Evolutionary conservation across 768 basidiomycete species (phyloP), one percentile per base, ranked within the genome.

Genomic region (Crassisporium funariophilum): DNA sequence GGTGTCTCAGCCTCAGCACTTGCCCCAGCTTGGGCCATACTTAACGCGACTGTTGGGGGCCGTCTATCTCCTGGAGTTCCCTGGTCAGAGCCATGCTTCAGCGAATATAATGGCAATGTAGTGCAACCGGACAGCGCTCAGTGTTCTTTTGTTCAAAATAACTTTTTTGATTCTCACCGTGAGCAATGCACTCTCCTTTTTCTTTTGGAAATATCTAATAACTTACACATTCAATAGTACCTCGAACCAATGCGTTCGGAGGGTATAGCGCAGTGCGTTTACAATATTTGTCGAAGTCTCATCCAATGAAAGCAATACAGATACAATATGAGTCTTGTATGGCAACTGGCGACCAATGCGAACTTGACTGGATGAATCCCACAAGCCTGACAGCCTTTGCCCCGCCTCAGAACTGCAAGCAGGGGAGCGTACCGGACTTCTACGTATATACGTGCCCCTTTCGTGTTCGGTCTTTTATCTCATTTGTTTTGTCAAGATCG

Each of bases 281-380:
- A 36, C 22, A 4, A 4, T 22, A 17, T 15, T 7, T 20, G 12
- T 36, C 33, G 4, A 17, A 19, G n/a, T 7, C 12, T 8, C 19
- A 7, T 3, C 4, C 5, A 10, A 19, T 38, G 16, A 35, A 34
- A 7, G 11, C 2, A 31, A 2, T 41, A 16, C 48, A 59, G 41
- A 53, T 51, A 8, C 52, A 61, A 38, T 61, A 40, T 37, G 59
- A 61, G 41, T 20, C 39, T 12, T 61, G 59, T 35, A 57, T 57
- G 48, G 35, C 57, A 4, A 56, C 52, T 20, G 50, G 49, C 27
- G 47, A 51, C 11, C 40, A 48, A 19, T 61, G 59, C 44, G 35
- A 50, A 24, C 50, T 61, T 10, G 59, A 61, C 37, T 56, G 41
- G 19, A 52, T 47, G 38, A 47, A 60, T 21, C 47, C 57, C 3